These are phyloP conservation scores for Sphenostylis stenocarpa DNA, from an alignment of 306 rosid genomes.

Conservation along the genomic window DNA sequence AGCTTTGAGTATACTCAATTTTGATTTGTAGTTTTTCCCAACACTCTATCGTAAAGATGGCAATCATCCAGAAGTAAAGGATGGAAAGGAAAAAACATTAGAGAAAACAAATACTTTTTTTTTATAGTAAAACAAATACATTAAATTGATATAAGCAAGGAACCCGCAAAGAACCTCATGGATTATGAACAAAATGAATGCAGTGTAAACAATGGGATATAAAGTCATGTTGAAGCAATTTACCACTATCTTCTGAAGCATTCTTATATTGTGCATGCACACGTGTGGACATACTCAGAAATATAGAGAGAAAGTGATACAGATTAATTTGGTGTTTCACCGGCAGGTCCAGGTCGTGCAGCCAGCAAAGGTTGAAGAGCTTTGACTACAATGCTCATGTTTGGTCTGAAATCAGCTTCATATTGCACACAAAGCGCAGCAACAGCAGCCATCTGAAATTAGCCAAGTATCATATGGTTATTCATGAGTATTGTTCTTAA, in stretches of 20 bases:
- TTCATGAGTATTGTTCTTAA: background rate
- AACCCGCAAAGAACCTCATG: conserved; percentile 36
- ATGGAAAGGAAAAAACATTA: background rate
- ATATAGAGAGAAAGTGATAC: conserved; percentile 34
- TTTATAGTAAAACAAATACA: background rate
- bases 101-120: background rate
- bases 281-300: conserved; percentile 38
- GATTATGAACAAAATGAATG: conserved; percentile 67
- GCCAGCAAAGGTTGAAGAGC: conserved; percentile 91
- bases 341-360: conserved; percentile 70
- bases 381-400: conserved; percentile 97
- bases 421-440: conserved; percentile 94
- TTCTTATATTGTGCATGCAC: conserved; percentile 40
- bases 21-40: conserved; percentile 25
- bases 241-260: conserved; percentile 48
- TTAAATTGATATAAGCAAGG: conserved; percentile 24
- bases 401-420: conserved; percentile 97
- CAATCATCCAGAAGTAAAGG: conserved; percentile 27
- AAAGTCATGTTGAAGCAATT: conserved; percentile 45
- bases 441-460: conserved; percentile 88
- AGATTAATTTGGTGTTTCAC: conserved; percentile 61
- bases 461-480: conserved; percentile 30
- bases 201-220: conserved; percentile 43
- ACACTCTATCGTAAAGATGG: conserved; percentile 8
- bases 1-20: conserved; percentile 7